These are phyloP conservation scores for Barnettozyma hawaiiensis DNA, from an alignment of 1,139 yeast genomes.

Conservation along the genomic window DNA sequence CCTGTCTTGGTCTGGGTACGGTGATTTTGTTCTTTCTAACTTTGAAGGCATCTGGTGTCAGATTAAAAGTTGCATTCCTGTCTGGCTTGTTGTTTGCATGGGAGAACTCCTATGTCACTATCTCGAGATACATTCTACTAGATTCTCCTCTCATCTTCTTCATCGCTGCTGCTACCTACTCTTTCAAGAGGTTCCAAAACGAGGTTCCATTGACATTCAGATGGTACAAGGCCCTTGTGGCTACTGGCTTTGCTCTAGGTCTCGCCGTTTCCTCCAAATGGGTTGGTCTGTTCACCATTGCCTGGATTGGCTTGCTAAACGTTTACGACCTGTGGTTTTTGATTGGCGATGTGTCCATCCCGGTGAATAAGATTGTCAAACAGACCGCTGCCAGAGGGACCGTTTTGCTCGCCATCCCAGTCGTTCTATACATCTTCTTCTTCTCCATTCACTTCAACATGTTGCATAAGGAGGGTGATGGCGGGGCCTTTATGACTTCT, in stretches of 20 bases:
- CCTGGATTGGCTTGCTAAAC: conserved; percentile 83
- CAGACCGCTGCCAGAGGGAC: conserved; percentile 56
- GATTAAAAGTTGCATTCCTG: conserved; percentile 65
- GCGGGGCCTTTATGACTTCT: conserved; percentile 83
- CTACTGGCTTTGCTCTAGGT: conserved; percentile 81
- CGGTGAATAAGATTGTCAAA: conserved; percentile 41
- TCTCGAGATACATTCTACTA: conserved; percentile 81
- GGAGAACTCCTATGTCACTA: conserved; percentile 85
- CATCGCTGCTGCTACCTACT: conserved; percentile 80
- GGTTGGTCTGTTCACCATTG: conserved; percentile 94
- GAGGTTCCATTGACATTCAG: conserved; percentile 61
- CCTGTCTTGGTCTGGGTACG: conserved; percentile 75
- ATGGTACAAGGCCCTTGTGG: conserved; percentile 68
- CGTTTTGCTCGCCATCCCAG: conserved; percentile 65
- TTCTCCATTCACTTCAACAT: conserved; percentile 77
- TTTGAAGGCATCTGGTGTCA: conserved; percentile 79
- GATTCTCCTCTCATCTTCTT: conserved; percentile 91
- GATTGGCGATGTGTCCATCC: conserved; percentile 76
- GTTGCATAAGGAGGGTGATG: conserved; percentile 74
- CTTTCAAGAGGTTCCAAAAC: conserved; percentile 75
- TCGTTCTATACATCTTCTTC: conserved; percentile 58
- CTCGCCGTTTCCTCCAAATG: conserved; percentile 87
- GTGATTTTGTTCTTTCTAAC: conserved; percentile 74
- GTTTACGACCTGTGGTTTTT: conserved; percentile 79
- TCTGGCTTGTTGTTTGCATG: conserved; percentile 64